Evolutionary conservation across 208 protist species (phyloP), one percentile per base, ranked within the genome.

Genomic region (Crithidia expoeki): DNA sequence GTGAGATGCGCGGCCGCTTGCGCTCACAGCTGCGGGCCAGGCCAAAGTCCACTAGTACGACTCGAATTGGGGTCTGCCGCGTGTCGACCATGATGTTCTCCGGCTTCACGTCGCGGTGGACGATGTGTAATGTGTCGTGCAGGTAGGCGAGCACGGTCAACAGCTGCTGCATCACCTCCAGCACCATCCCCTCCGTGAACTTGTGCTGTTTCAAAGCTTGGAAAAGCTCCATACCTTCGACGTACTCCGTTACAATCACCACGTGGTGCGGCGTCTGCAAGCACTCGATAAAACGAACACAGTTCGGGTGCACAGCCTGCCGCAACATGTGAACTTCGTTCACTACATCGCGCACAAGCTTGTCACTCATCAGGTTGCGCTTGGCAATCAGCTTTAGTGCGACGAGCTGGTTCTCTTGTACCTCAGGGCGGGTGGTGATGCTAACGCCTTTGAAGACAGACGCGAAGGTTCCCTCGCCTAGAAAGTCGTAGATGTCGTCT

Each of bases 71-170:
- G 27, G 71, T 60, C 65, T 79, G 61, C 11, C 67, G 55, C 2
- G 74, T 76, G 9, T 76, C 67, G 17, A 97, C 70, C 51, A 97
- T 68, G 32, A 97, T 80, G 75, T 97, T 97, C 59, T 95, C 88
- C 1, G 92, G 89, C 65, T 97, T 97, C 4, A 97, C 79, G 64
- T 97, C 92, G 12, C 92, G 85, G 64, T 97, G 92, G 21, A 97
- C 90, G 33, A 97, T 76, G 40, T 76, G 66, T 21, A 89, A 72
- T 0, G 71, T 81, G 49, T 75, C 70, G 84, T 97, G 94, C 16
- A 97, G 72, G 69, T 97, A 96, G 30, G 69, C 65, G 2, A 97
- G 78, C 6, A 84, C 91, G 23, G 70, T 58, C 23, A 97, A 68
- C 62, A 97, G 73, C 71, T 96, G 90, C 40, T 50, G 76, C 57